Conservation (phyloP, 1,284 basidiomycete genomes). For the Ceratobasidium sp. region DNA sequence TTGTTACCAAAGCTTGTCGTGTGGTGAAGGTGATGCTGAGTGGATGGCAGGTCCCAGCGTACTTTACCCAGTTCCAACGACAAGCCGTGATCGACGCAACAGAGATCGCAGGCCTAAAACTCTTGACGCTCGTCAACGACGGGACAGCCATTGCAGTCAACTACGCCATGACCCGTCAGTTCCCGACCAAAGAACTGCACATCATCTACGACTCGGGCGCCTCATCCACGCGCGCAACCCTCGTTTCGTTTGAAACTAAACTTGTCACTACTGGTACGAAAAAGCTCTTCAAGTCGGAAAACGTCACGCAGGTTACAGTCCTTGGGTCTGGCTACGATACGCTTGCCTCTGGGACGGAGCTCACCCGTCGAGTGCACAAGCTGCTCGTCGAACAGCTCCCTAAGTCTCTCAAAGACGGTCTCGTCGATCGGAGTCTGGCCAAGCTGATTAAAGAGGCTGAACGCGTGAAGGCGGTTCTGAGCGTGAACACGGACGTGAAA, state of each 20-base stretch:
- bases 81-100: slow-evolving; percentile 91
- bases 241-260: slow-evolving; percentile 76
- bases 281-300: slow-evolving; percentile 60
- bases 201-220: slow-evolving; percentile 96
- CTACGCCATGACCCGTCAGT: slow-evolving; percentile 95
- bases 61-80: slow-evolving; percentile 88
- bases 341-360: slow-evolving; percentile 80
- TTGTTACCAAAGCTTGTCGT: neutral
- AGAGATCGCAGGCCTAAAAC: slow-evolving; percentile 88
- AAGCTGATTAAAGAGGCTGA: slow-evolving; percentile 95
- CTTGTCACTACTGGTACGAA: slow-evolving; percentile 62
- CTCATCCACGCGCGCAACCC: slow-evolving; percentile 85
- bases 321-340: slow-evolving; percentile 85
- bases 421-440: slow-evolving; percentile 81
- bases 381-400: slow-evolving; percentile 79
- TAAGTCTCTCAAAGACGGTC: slow-evolving; percentile 73
- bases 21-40: neutral
- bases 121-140: slow-evolving; percentile 90
- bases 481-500: slow-evolving; percentile 87
- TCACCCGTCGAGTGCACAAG: slow-evolving; percentile 88
- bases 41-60: slow-evolving; percentile 72
- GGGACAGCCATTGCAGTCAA: slow-evolving; percentile 92
- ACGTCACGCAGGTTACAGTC: slow-evolving; percentile 72
- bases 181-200: slow-evolving; percentile 83
- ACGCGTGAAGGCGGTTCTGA: slow-evolving; percentile 92